phyloP scores from a whole-genome alignment of 345 rosid species.

The Streptanthus diversifolius region DNA sequence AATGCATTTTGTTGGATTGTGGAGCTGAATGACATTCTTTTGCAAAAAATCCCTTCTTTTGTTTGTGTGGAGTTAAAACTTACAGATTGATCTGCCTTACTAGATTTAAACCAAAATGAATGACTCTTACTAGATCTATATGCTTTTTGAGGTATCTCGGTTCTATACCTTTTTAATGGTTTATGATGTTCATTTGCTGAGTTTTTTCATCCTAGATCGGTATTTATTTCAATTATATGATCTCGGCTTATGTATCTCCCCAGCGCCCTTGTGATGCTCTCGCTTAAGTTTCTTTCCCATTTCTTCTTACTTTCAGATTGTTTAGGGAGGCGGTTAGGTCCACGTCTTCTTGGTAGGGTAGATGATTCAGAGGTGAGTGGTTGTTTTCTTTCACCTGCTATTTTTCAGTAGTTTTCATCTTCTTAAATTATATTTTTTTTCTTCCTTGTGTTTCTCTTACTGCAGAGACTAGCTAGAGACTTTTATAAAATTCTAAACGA shows the following conservation, averaged over 20 bases:
- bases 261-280: constrained; percentile 14
- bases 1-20: constrained; percentile 26
- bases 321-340: constrained; percentile 98
- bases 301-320: constrained; percentile 61
- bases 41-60: background rate
- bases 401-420: constrained; percentile 11
- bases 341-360: constrained; percentile 81
- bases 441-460: constrained; percentile 32
- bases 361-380: constrained; percentile 88
- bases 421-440: constrained; percentile 20
- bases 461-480: constrained; percentile 84
- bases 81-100: constrained; percentile 4
- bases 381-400: background rate
- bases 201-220: background rate
- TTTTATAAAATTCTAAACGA: constrained; percentile 78
- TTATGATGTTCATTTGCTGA: background rate
- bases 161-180: background rate
- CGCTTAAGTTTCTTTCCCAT: constrained; percentile 14
- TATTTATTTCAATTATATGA: background rate
- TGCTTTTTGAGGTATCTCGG: background rate
- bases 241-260: background rate
- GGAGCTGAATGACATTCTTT: constrained; percentile 18
- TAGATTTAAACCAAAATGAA: background rate
- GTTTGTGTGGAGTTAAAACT: background rate
- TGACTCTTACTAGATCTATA: background rate